Base-by-base conservation (phyloP, 106 monocot species). In the Ottelia alismoides region DNA sequence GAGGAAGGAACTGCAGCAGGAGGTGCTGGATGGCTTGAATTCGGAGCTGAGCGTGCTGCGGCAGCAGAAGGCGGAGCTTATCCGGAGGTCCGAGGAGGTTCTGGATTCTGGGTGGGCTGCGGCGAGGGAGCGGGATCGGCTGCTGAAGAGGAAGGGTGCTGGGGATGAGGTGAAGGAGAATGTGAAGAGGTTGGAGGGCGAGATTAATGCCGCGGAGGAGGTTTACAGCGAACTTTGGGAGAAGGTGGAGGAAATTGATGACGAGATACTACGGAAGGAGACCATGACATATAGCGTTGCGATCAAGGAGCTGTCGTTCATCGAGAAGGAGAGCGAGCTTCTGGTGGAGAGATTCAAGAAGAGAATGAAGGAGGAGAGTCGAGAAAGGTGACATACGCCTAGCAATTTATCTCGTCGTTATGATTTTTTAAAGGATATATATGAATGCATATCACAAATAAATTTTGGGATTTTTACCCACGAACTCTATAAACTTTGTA, bases 241-340 rank as follows among this genome's bases (percentile, higher is more conserved):
- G 72, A 76, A 71, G 56, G 46, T 77, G 30, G 76, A 63, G 28
- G 79, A 79, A 47, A 68, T 89, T 51, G 88, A 89, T 46, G 83
- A 89, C 49, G 62, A 25, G 47, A 67, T 83, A 1, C 16, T 60
- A 49, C 79, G 55, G 74, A 79, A 57, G 62, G 79, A 89, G 67
- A 80, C 83, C 18, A 22, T 83, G 57, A 72, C 71, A 18, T 76
- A 67, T 18, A 89, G 79, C 65, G 63, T 89, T 31, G 83, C 66
- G 19, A 62, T 80, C 24, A 73, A 76, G 71, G 88, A 89, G 58
- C 70, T 89, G 52, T 67, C 73, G 2, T 89, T 89, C 49, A 74
- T 89, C 16, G 79, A 79, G 68, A 79, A 61, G 67, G 88, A 89
- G 71, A 68, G 83, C 27, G 79, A 83, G 55, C 56, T 74, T 48